These are phyloP conservation scores for Euphorbia neoarborescens DNA, from an alignment of 441 rosid species.

Conservation along the genomic window DNA sequence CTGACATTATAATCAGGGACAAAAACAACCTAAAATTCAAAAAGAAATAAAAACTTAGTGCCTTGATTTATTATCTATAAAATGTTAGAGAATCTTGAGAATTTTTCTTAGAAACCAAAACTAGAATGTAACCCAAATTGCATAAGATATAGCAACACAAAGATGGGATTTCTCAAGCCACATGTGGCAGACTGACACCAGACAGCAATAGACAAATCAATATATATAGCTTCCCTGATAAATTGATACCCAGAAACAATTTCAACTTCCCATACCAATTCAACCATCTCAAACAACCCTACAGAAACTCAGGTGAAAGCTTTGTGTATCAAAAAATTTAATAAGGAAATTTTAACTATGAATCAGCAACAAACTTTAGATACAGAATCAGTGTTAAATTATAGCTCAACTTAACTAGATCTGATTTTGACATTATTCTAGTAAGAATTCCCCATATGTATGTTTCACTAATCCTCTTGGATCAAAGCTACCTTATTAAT, in stretches of 20 bases:
- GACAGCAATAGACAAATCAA: background rate
- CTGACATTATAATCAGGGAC: conserved; percentile 95
- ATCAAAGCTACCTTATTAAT: background rate
- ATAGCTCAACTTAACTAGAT: background rate
- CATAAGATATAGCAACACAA: background rate
- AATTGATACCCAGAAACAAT: background rate
- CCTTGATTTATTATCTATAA: background rate
- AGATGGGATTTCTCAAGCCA: background rate
- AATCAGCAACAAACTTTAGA: background rate
- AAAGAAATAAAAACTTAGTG: background rate
- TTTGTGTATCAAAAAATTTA: background rate
- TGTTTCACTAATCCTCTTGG: background rate
- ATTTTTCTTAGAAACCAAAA: background rate
- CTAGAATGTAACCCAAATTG: background rate
- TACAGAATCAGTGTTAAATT: background rate
- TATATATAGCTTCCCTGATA: conserved; percentile 1
- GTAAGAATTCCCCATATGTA: background rate
- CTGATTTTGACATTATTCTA: background rate
- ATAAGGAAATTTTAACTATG: background rate
- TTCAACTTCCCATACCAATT: background rate
- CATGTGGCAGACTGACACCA: background rate
- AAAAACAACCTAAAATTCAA: conserved; percentile 57
- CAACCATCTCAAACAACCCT: background rate
- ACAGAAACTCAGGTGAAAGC: background rate
- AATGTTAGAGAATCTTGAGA: background rate